Evolutionary conservation across 2,329 filamentous ascomycete genomes (phyloP).

Genomic region (Stachybotrys chartarum): DNA sequence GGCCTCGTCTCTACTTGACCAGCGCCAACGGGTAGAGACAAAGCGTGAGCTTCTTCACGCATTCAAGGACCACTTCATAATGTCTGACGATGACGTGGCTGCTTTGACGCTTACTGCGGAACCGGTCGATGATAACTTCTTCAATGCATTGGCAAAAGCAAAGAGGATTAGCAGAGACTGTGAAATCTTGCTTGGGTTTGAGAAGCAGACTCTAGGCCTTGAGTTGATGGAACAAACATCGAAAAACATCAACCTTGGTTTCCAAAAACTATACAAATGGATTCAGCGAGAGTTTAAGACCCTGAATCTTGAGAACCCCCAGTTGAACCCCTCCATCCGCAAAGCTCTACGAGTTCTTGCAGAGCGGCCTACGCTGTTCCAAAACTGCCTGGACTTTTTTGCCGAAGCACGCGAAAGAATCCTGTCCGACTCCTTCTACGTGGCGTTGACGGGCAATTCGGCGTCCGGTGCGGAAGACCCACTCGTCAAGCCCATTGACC

Average conservation of each 20-base stretch:
- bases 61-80: slow-evolving; percentile 75
- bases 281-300: slow-evolving; percentile 89
- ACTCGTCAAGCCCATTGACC: slow-evolving; percentile 81
- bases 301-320: slow-evolving; percentile 87
- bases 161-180: slow-evolving; percentile 87
- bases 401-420: slow-evolving; percentile 83
- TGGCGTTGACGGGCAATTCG: slow-evolving; percentile 70
- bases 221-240: slow-evolving; percentile 91
- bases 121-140: slow-evolving; percentile 81
- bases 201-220: slow-evolving; percentile 79
- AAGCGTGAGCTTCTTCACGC: slow-evolving; percentile 73
- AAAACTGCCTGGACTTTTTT: slow-evolving; percentile 89
- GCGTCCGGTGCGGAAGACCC: slow-evolving; percentile 50
- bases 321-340: slow-evolving; percentile 79
- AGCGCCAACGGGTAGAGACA: slow-evolving; percentile 66
- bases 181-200: slow-evolving; percentile 79
- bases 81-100: slow-evolving; percentile 75
- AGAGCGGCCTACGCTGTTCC: slow-evolving; percentile 83
- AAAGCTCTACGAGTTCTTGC: slow-evolving; percentile 79
- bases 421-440: slow-evolving; percentile 82
- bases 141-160: slow-evolving; percentile 65
- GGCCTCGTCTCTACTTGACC: slow-evolving; percentile 63
- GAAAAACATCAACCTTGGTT: slow-evolving; percentile 78
- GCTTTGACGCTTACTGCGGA: slow-evolving; percentile 70
- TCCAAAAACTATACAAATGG: slow-evolving; percentile 95